Evolutionary conservation across 306 rosid genomes (phyloP), one percentile per base, ranked within the genome.

Genomic region (Hippophae rhamnoides): DNA sequence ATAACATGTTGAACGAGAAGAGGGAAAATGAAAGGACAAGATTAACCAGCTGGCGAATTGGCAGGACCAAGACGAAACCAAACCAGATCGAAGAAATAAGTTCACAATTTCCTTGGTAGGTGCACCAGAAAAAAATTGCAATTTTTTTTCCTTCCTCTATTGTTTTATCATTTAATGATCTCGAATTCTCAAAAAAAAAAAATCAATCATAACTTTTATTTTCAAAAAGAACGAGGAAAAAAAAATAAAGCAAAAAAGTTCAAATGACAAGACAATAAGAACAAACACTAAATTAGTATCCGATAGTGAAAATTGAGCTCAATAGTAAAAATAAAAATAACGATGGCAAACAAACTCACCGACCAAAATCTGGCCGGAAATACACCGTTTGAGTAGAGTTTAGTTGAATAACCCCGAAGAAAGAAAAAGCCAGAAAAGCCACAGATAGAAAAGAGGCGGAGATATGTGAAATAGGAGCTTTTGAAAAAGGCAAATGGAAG

Each of bases 321-420:
- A 58, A 5, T 13, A 8, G 1, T 65, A 25, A 25, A 47, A 23
- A 6, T 6, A 52, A 12, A 40, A 23, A 6, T 6, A 52, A 12
- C 25, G 55, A 47, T n/a, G 43, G 47, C 38, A 45, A 68, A 41
- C 23, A 45, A 40, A 74, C 86, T 81, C 53, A 86, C 86, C 73
- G 23, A 64, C 50, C 67, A 46, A 73, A 71, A 71, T 1, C 53
- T 61, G 69, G 61, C 65, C 68, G 43, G 59, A 62, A 18, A 31
- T 69, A 47, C 43, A 44, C 41, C 41, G 7, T 31, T 56, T 66
- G 38, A 31, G 38, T 31, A 2, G 38, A 31, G 38, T 31, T 31
- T 31, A 31, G 38, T 31, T 31, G 38, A 31, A 31, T 31, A 31
- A 2, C 38, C 5, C 38, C 38, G 7, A 49, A 4, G 47, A 59